These are phyloP conservation scores for Akanthomyces muscarius DNA, from an alignment of 2,329 filamentous ascomycete species.

Conservation along the genomic window DNA sequence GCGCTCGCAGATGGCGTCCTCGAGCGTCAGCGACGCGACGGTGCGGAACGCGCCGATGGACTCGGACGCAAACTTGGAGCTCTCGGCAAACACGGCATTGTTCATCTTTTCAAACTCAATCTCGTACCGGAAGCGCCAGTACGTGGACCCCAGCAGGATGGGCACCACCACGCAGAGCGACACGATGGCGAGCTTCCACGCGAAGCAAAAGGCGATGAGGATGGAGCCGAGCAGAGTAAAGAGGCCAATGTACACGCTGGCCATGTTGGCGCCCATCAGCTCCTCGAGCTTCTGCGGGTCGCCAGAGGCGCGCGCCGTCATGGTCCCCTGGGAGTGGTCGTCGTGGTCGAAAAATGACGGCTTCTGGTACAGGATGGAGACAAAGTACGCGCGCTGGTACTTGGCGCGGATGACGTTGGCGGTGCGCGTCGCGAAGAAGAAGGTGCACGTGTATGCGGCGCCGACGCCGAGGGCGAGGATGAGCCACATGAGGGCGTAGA, in stretches of 20 bases:
- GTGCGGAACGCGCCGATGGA: slow-evolving; percentile 71
- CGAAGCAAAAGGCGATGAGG: slow-evolving; percentile 64
- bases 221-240: slow-evolving; percentile 64
- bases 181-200: slow-evolving; percentile 73
- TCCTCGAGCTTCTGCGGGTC: slow-evolving; percentile 60
- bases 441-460: slow-evolving; percentile 45
- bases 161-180: slow-evolving; percentile 58
- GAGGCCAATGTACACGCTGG: slow-evolving; percentile 57
- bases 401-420: slow-evolving; percentile 47
- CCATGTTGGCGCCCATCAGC: slow-evolving; percentile 62
- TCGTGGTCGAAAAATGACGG: slow-evolving; percentile 59
- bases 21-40: slow-evolving; percentile 65
- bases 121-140: slow-evolving; percentile 54
- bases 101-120: slow-evolving; percentile 67
- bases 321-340: slow-evolving; percentile 55
- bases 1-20: slow-evolving; percentile 58
- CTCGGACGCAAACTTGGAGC: slow-evolving; percentile 71
- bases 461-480: slow-evolving; percentile 52
- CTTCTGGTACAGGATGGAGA: slow-evolving; percentile 55
- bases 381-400: slow-evolving; percentile 59
- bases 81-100: slow-evolving; percentile 63
- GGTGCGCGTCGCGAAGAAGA: slow-evolving; percentile 40
- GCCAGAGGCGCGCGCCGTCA: slow-evolving; percentile 52
- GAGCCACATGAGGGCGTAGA: slow-evolving; percentile 65
- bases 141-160: slow-evolving; percentile 44